Conservation (phyloP, 257 asterid genomes). For the Ilex aquifolium region DNA sequence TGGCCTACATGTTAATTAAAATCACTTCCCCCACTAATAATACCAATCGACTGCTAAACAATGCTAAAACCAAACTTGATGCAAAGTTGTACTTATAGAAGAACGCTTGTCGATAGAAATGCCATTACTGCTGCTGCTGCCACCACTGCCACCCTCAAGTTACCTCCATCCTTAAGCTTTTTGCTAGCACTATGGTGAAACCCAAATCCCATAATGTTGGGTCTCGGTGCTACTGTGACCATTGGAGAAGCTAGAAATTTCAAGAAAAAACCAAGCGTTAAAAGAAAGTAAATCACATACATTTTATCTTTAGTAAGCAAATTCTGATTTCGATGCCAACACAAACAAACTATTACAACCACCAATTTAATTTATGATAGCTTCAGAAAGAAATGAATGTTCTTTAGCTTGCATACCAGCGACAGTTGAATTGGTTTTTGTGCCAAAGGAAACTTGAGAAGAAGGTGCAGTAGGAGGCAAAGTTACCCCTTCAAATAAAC, state of each 20-base stretch:
- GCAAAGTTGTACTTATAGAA: no score
- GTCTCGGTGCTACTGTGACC: conserved; percentile 29
- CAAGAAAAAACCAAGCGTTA: not conserved
- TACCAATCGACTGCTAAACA: no score
- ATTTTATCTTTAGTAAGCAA: not conserved
- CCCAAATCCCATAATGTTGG: conserved; percentile 33
- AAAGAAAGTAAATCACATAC: not conserved
- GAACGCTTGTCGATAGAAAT: no score
- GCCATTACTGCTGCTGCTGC: not conserved
- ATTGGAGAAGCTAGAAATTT: conserved; percentile 51
- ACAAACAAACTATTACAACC: no score
- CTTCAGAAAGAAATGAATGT: no score
- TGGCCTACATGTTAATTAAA: no score
- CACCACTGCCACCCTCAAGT: conserved; percentile 18
- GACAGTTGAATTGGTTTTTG: conserved; percentile 37
- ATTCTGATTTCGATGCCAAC: not conserved
- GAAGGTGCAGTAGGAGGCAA: conserved; percentile 38
- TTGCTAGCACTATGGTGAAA: conserved; percentile 26
- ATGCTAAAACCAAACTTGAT: no score
- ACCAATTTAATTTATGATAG: no score
- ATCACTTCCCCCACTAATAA: no score
- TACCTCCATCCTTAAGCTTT: conserved; percentile 24
- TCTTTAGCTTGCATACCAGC: conserved; percentile 27
- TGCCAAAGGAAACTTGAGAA: conserved; percentile 41
- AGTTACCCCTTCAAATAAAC: conserved; percentile 22